Evolutionary conservation across 306 rosid genomes (phyloP).

Genomic region (Nissolia schottii): DNA sequence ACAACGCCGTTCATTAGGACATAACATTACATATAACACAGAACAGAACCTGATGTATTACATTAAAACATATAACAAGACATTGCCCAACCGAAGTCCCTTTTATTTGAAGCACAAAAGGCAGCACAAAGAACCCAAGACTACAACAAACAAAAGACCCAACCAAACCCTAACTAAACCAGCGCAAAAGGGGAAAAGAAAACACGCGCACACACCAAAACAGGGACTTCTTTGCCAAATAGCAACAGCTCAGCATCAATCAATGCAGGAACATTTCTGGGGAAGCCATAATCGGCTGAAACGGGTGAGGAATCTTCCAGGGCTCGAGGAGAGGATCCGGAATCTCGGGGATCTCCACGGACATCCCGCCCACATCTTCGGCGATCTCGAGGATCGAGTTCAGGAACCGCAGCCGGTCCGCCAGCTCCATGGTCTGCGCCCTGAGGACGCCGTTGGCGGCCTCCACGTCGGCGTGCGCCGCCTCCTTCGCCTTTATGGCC

Average conservation of each 20-base stretch:
- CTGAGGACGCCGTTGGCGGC: conserved; percentile 53
- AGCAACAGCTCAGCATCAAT: not conserved
- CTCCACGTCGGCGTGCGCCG: conserved; percentile 41
- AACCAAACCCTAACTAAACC: not conserved
- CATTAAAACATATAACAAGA: not conserved
- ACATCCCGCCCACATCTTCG: conserved; percentile 50
- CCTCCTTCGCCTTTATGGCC: conserved; percentile 53
- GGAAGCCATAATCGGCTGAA: conserved; percentile 44
- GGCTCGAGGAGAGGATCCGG: conserved; percentile 61
- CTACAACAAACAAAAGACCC: not conserved
- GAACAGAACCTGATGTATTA: no score
- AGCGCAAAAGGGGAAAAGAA: not conserved
- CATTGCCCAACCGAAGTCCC: not conserved
- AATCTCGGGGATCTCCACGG: conserved; percentile 60
- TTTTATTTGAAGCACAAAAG: not conserved
- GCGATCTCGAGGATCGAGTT: conserved; percentile 67
- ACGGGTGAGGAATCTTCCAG: conserved; percentile 51
- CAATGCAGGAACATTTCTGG: conserved; percentile 51
- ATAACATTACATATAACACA: no score
- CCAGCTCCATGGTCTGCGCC: conserved; percentile 63
- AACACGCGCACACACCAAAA: not conserved
- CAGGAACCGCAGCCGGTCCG: conserved; percentile 53
- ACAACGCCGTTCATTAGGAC: no score
- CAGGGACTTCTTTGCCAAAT: not conserved
- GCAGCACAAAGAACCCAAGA: not conserved